Percentiles rank a stretch among this genome's conserved stretches.
Evolutionary conservation across 2,329 filamentous ascomycete species (phyloP).

Genomic region (Trichophyton mentagrophytes): DNA sequence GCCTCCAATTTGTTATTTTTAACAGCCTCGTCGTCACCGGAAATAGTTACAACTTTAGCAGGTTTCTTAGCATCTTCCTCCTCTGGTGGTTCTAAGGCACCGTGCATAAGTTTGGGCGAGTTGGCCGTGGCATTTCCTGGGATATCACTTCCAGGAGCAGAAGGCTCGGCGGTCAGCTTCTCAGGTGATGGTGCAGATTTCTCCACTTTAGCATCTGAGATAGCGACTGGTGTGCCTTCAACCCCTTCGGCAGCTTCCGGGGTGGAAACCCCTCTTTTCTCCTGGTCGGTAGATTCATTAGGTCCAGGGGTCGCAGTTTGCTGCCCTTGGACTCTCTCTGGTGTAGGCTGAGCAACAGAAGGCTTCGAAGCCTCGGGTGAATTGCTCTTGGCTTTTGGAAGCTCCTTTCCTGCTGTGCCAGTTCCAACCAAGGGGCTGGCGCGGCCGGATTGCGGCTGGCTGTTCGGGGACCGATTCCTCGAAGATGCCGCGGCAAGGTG

Average conservation of each 20-base stretch:
- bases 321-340: neutral
- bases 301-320: neutral
- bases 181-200: constrained; percentile 50
- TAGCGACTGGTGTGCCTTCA: constrained; percentile 46
- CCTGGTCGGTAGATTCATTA: neutral
- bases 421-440: constrained; percentile 28
- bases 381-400: neutral
- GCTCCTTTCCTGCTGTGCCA: constrained; percentile 7
- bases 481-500: constrained; percentile 55
- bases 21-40: constrained; percentile 42
- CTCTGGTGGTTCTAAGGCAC: constrained; percentile 40
- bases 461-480: constrained; percentile 40
- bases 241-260: constrained; percentile 56
- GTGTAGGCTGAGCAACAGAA: neutral
- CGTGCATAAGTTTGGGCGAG: constrained; percentile 30
- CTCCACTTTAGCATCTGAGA: constrained; percentile 49
- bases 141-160: constrained; percentile 23
- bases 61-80: constrained; percentile 18
- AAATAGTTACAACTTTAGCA: constrained; percentile 17
- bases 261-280: constrained; percentile 49
- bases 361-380: neutral
- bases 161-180: constrained; percentile 31
- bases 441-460: constrained; percentile 25
- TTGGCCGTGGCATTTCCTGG: constrained; percentile 26
- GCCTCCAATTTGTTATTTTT: constrained; percentile 31